Evolutionary conservation across 176 grass and related monocot species (phyloP).

Genomic region (Zoysia japonica): DNA sequence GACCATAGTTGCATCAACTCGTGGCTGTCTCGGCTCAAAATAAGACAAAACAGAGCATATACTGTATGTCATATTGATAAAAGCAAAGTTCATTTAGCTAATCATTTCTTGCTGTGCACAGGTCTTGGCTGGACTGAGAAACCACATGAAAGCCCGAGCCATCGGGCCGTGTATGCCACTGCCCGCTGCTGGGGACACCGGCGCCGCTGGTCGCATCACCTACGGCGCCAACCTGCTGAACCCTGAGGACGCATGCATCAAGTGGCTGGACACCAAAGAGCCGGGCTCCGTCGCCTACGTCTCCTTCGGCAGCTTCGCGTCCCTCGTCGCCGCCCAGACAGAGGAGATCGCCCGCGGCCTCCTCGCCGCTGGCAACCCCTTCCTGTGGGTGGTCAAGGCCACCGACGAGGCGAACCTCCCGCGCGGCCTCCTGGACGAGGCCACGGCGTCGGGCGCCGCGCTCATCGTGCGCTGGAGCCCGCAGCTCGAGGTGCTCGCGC

Average conservation of each 20-base stretch:
- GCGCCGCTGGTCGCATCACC: not conserved
- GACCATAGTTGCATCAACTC: too few species aligned
- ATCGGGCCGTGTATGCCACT: slow-evolving; percentile 62
- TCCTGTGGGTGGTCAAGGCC: slow-evolving; percentile 72
- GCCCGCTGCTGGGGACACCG: not conserved
- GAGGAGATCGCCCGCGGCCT: slow-evolving; percentile 55
- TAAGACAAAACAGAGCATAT: too few species aligned
- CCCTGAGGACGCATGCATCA: slow-evolving; percentile 54
- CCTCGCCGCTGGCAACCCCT: slow-evolving; percentile 34
- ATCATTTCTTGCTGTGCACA: not conserved
- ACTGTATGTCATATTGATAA: too few species aligned
- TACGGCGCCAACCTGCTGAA: slow-evolving; percentile 58
- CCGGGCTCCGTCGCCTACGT: slow-evolving; percentile 53
- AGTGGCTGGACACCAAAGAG: slow-evolving; percentile 56
- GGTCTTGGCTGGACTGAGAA: slow-evolving; percentile 39
- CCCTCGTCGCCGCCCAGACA: slow-evolving; percentile 43
- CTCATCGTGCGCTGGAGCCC: slow-evolving; percentile 58
- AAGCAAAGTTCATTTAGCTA: not conserved
- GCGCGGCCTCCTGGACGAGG: slow-evolving; percentile 13
- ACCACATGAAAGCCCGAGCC: slow-evolving; percentile 41
- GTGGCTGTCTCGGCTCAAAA: too few species aligned
- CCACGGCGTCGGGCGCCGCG: slow-evolving; percentile 39
- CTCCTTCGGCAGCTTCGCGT: slow-evolving; percentile 71
- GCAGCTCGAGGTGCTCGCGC: slow-evolving; percentile 60
- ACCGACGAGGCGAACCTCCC: slow-evolving; percentile 40